These are phyloP conservation scores for Akanthomyces uredinophilus DNA, from an alignment of 2,329 filamentous ascomycete species.

Conservation along the genomic window DNA sequence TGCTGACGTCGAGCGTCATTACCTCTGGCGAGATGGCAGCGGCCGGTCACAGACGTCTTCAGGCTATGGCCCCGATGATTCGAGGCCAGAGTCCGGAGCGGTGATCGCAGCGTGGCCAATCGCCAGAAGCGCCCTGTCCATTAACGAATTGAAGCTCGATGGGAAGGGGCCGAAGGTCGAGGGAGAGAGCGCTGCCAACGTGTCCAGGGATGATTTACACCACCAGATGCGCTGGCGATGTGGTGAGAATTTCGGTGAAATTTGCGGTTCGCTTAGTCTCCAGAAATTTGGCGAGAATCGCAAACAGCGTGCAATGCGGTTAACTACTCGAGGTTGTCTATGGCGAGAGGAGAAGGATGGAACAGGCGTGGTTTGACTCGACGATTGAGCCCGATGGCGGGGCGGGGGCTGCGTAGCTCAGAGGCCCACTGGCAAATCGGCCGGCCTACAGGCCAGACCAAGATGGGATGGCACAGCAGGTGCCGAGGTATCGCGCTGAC, in stretches of 20 bases:
- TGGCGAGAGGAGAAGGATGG: background rate
- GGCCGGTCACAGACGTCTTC: constrained; percentile 23
- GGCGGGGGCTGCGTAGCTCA: constrained; percentile 6
- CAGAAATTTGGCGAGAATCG: background rate
- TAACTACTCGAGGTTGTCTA: background rate
- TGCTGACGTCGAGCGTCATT: constrained; percentile 13
- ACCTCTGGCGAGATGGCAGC: constrained; percentile 14
- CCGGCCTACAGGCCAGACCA: constrained; percentile 11
- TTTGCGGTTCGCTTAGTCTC: background rate
- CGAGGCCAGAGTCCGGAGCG: constrained; percentile 26
- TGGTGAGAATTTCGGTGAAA: background rate
- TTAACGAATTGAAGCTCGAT: constrained; percentile 24
- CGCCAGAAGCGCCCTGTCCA: constrained; percentile 34
- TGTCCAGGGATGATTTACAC: background rate
- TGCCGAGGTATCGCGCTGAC: background rate
- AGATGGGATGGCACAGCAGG: background rate
- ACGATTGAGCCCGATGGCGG: constrained; percentile 13
- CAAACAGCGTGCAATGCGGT: background rate
- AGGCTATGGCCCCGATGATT: constrained; percentile 23
- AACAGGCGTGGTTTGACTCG: constrained; percentile 8
- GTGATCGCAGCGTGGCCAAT: constrained; percentile 29
- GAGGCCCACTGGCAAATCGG: constrained; percentile 10
- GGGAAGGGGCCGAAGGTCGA: background rate
- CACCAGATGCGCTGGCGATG: background rate
- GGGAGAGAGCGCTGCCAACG: background rate